Evolutionary conservation across 202 grass and related monocot species (phyloP), one percentile per base, ranked within the genome.

Genomic region (Brachypodium distachyon): DNA sequence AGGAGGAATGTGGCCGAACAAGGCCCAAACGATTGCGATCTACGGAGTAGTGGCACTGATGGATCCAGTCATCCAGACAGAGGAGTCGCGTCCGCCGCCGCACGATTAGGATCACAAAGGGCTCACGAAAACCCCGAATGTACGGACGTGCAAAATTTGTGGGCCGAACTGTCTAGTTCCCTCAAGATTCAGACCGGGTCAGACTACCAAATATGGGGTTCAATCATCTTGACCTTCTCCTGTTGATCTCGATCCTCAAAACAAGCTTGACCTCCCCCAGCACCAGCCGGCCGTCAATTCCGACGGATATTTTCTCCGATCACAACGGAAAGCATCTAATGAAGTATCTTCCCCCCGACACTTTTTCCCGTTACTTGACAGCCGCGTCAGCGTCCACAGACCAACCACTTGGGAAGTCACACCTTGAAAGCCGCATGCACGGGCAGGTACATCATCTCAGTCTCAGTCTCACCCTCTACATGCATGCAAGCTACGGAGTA

Each of bases 251-350:
- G n/a, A n/a, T n/a, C 66, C 66, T 69, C 9, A 69, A 69, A 69
- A 69, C 27, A 66, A 9, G 25, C 61, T 80, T 68, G 61, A 74
- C 69, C 77, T 38, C 78, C 39, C 40, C 76, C 63, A 25, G 68
- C 47, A 79, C 76, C 76, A 73, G 59, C 49, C 11, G 70, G 50
- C 27, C 54, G 1, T 58, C 68, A 46, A 17, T n/a, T n/a, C n/a
- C n/a, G n/a, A n/a, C n/a, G 7, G 37, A 69, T 69, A 43, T 29
- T 49, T 6, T 18, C 7, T 2, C 42, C 75, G 22, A 26, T 36
- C 27, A 28, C 61, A 13, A 3, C 51, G 77, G 37, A 57, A 23
- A 39, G n/a, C n/a, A n/a, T n/a, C n/a, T n/a, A n/a, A n/a, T n/a
- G n/a, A n/a, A n/a, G n/a, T n/a, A 12, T 36, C 57, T 57, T 39